Evolutionary conservation across 345 rosid species (phyloP), one percentile per base, ranked within the genome.

Genomic region (Zanthoxylum bungeanum): DNA sequence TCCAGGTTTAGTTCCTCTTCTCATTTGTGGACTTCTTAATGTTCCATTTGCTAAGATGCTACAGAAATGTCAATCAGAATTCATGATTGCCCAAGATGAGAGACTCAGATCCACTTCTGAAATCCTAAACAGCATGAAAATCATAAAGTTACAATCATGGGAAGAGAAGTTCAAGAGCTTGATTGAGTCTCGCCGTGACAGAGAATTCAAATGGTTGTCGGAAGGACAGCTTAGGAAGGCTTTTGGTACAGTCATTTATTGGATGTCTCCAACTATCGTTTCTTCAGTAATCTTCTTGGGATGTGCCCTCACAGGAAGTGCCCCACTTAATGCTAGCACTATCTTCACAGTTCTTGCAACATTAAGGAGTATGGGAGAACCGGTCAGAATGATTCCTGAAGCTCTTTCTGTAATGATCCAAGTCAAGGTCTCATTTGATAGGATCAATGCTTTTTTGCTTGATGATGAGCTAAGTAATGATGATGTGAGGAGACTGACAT

Each of bases 91-190:
- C 1, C 98, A 92, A 64, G 98, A 92, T 19, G 87, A 85, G 76
- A 76, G 96, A 34, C 70, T 92, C 3, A 77, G 91, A 70, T 74
- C 86, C 19, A 88, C 88, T 21, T 84, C 93, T 19, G 98, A 92
- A 84, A 82, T 84, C 73, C 72, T 92, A 37, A 88, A 88, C 74
- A 87, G 79, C 74, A 88, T 92, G 91, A 92, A 90, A 78, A 81
- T 88, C 78, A 87, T 90, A 65, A 90, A 92, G 86, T 52, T 92
- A 56, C 92, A 90, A 58, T 84, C 98, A 0, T 92, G 98, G 98
- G 96, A 87, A 82, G 89, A 82, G 30, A 85, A 86, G 71, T 90
- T 92, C 84, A 81, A 86, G 79, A 79, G 69, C 73, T 73, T 79
- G 81, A 86, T 90, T 25, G 88, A 85, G 39, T 79, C 83, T 2